Base-by-base conservation (phyloP, 2,329 filamentous ascomycete genomes). In the Fonsecaea erecta region DNA sequence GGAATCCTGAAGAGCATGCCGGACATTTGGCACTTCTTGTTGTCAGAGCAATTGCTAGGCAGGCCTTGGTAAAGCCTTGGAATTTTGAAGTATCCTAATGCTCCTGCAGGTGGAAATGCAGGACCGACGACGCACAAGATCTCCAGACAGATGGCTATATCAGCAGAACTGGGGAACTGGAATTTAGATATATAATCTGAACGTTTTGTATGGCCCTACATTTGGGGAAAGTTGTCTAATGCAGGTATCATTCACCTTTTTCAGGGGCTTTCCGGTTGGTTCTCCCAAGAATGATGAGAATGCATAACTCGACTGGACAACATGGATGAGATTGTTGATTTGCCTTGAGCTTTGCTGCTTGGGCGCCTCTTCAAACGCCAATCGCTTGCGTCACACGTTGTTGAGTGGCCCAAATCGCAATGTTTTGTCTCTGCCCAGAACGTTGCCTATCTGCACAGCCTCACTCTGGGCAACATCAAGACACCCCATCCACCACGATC, bases 371-470 rank as follows among this genome's bases (percentile, higher is more conserved):
- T 65, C 63, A 65, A 65, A 65, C 57, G 57, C 57, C 37, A 43
- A 59, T 34, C 43, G 43, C 11, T 32, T 56, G 57, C 57, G 57
- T 43, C 37, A 52, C 57, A 8, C 37, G 1, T 52, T 30, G 24
- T 30, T 37, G 26, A 61, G 59, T 53, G 59, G 59, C 59, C 59
- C n/a, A 53, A 61, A 30, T 46, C 51, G 51, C 59, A 14, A 30
- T n/a, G 59, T 32, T 34, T n/a, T 34, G 43, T 30, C 51, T 51
- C 52, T 57, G 63, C 63, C 63, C 63, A 65, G 63, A 35, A 32
- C 52, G 46, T n/a, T 58, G 52, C 55, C 56, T 55, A 55, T 43
- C n/a, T 65, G 63, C 63, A 65, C 63, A 30, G 63, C 63, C 63
- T 61, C 63, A 43, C 12, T 61, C 51, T 64, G 56, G 52, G 57